Evolutionary conservation across 2,329 filamentous ascomycete genomes (phyloP), one percentile per base, ranked within the genome.

Genomic region (Neospermospora avenae): DNA sequence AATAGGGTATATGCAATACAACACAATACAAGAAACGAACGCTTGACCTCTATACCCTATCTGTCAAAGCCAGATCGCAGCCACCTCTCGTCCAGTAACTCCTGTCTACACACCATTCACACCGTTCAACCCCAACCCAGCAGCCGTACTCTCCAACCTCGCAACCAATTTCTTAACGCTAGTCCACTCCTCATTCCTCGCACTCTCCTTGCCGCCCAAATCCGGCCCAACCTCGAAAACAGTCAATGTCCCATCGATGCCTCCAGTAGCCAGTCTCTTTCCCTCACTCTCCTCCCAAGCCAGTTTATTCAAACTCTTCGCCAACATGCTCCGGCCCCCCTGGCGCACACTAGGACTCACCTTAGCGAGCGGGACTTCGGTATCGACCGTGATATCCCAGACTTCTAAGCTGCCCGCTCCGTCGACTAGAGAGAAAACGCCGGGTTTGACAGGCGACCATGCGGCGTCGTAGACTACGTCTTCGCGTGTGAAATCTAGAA

Each of bases 401-500:
- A 99, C 81, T 76, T 99, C 96, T 18, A 99, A 80, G 75, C 87
- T 90, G 31, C 95, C 96, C 2, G 90, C 91, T 35, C 95, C 95
- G 69, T 99, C 96, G 2, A 98, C 95, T 20, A 96, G 85, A 1
- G 91, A 91, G 75, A 99, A 99, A 8, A 99, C 90, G 39, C 92
- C 93, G 0, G 95, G 95, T 73, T 95, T 93, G 65, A 95, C 84
- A 0, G 95, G 95, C 14, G 91, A 96, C 96, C 96, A 99, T 56
- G 88, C 88, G 2, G 91, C 93, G 73, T 97, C 93, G 76, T 99
- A 99, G 55, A 99, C 93, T 20, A 97, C 88, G 70, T 99, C 96
- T 76, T 99, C 96, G 57, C 95, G 88, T 20, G 90, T 88, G 71
- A 99, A 91, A 65, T 98, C 92, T 13, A 98, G 82, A 25, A 99